Percentiles rank a stretch among this genome's conserved stretches.
These are phyloP conservation scores for Climacium dendroides DNA, from an alignment of 225 moss, liverwort and hornwort species.

Conservation along the genomic window DNA sequence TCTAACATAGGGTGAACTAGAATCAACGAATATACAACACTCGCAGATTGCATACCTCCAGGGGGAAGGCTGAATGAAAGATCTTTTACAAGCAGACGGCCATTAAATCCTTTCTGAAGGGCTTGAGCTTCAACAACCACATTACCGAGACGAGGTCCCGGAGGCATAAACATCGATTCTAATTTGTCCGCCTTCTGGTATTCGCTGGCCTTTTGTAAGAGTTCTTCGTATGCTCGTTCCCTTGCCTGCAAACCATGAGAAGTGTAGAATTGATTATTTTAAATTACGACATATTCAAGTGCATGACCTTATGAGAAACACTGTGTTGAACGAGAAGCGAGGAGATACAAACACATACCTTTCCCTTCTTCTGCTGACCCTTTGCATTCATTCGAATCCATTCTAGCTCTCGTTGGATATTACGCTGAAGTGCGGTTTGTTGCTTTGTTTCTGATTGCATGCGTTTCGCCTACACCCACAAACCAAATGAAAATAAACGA, in stretches of 20 bases:
- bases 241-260: conserved; percentile 52
- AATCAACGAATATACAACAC: not conserved
- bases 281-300: not conserved
- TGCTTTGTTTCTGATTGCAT: conserved; percentile 76
- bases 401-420: conserved; percentile 80
- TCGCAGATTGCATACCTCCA: conserved; percentile 43
- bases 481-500: not conserved
- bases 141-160: conserved; percentile 91
- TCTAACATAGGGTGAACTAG: not conserved
- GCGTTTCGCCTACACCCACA: conserved; percentile 47
- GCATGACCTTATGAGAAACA: not conserved
- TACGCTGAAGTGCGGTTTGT: conserved; percentile 78
- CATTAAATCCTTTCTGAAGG: conserved; percentile 84
- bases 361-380: conserved; percentile 99
- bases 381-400: conserved; percentile 95
- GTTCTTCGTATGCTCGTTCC: conserved; percentile 84
- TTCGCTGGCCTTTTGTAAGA: conserved; percentile 69
- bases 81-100: conserved; percentile 63
- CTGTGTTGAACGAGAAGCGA: not conserved
- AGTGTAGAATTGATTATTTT: not conserved
- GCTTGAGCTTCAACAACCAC: conserved; percentile 85
- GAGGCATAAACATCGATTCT: conserved; percentile 93
- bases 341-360: conserved; percentile 20
- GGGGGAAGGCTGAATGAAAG: conserved; percentile 90
- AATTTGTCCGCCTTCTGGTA: conserved; percentile 83